These are phyloP conservation scores for Clarkia xantiana DNA, from an alignment of 345 rosid genomes.

Conservation along the genomic window DNA sequence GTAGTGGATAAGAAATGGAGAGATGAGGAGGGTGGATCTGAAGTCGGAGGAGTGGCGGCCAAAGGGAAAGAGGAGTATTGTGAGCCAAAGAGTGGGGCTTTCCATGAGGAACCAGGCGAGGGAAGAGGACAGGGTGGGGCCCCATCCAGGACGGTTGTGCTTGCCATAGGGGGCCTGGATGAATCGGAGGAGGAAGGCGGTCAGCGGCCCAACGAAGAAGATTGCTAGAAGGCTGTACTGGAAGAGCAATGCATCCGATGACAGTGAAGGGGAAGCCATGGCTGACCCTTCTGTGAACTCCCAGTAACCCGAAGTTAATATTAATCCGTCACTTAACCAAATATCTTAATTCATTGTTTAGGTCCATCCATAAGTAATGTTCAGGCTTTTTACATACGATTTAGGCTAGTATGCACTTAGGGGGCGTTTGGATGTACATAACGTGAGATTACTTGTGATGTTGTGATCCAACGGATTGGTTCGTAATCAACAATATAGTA, in stretches of 20 bases:
- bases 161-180: slow-evolving; percentile 90
- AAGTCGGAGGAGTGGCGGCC: slow-evolving; percentile 48
- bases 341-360: too few relatives aligned
- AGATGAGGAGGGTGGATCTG: slow-evolving; percentile 39
- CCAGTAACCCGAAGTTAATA: too few relatives aligned
- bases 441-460: too few relatives aligned
- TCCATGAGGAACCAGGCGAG: slow-evolving; percentile 95
- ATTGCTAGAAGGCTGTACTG: slow-evolving; percentile 31
- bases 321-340: too few relatives aligned
- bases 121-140: slow-evolving; percentile 58
- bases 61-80: slow-evolving; percentile 52
- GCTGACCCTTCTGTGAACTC: too few relatives aligned
- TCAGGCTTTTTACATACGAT: too few relatives aligned
- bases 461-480: too few relatives aligned
- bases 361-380: too few relatives aligned
- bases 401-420: too few relatives aligned
- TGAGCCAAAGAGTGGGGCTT: slow-evolving; percentile 67
- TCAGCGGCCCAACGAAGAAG: slow-evolving; percentile 51
- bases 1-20: slow-evolving; percentile 70
- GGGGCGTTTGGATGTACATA: too few relatives aligned
- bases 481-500: too few relatives aligned
- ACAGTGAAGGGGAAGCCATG: slow-evolving; percentile 1
- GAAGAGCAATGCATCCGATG: slow-evolving; percentile 38
- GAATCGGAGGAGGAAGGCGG: slow-evolving; percentile 48
- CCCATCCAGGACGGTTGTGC: slow-evolving; percentile 87